Conservation (phyloP, 73 alveolate species). For the Paramecium pentaurelia region DNA sequence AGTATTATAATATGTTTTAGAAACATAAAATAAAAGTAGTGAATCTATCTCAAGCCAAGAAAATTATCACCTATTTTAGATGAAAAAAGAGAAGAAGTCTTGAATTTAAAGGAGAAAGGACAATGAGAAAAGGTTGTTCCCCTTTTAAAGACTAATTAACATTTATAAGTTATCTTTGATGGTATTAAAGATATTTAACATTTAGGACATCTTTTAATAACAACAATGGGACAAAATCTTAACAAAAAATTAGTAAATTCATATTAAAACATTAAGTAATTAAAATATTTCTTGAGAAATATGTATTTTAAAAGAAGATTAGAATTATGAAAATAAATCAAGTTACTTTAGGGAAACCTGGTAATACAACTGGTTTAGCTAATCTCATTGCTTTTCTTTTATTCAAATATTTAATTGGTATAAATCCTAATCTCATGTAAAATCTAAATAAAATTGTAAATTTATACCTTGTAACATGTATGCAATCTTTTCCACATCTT, state of each 20-base stretch:
- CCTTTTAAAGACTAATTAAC: slow-evolving; percentile 22
- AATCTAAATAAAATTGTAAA: neutral
- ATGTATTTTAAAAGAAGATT: neutral
- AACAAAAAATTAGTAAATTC: neutral
- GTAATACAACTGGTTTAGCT: slow-evolving; percentile 25
- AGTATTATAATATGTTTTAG: no score
- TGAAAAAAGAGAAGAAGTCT: slow-evolving; percentile 55
- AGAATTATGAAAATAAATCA: neutral
- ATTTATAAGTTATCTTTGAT: slow-evolving; percentile 51
- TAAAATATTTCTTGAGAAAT: slow-evolving; percentile 36
- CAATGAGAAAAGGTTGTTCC: slow-evolving; percentile 46
- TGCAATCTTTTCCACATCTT: slow-evolving; percentile 44
- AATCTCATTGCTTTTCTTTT: slow-evolving; percentile 30
- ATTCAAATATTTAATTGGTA: slow-evolving; percentile 13
- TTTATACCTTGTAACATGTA: neutral
- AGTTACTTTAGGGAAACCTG: neutral
- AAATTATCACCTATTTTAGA: slow-evolving; percentile 34
- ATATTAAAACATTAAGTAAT: no score
- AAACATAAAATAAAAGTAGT: no score
- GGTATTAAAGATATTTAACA: neutral
- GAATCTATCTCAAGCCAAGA: neutral
- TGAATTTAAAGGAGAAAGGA: slow-evolving; percentile 68
- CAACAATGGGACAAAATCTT: neutral
- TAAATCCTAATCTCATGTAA: slow-evolving; percentile 16
- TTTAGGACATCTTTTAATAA: neutral